Percentiles rank a stretch among this genome's conserved stretches.
These are phyloP conservation scores for Penicillium waksmanii DNA, from an alignment of 495 filamentous ascomycete species.

Conservation along the genomic window DNA sequence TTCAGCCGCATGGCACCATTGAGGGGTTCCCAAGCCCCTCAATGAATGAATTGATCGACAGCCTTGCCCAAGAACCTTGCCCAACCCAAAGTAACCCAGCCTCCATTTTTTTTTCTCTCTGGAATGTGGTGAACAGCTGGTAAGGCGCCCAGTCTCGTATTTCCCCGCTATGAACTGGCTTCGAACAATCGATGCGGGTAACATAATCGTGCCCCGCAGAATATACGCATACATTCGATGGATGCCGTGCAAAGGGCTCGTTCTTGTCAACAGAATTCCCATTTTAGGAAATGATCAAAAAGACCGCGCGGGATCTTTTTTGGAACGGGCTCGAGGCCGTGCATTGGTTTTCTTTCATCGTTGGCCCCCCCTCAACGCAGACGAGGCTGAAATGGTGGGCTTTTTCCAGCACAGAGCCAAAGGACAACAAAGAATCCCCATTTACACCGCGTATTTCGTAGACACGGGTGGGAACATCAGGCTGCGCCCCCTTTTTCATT, in stretches of 20 bases:
- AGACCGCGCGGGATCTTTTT: not conserved
- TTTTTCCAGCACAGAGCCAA: not conserved
- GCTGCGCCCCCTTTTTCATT: not conserved
- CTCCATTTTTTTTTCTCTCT: not conserved
- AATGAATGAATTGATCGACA: conserved; percentile 9
- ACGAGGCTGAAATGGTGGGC: not conserved
- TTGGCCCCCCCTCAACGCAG: not conserved
- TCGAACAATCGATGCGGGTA: not conserved
- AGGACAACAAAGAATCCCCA: not conserved
- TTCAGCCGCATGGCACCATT: conserved; percentile 18
- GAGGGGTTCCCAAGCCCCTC: conserved; percentile 9
- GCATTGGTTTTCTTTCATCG: not conserved
- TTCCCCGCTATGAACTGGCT: not conserved
- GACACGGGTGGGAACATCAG: no score
- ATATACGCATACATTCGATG: no score
- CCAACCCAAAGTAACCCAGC: no score
- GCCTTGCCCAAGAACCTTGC: not conserved
- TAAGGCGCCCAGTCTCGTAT: not conserved
- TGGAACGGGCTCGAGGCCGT: not conserved
- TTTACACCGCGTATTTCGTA: no score
- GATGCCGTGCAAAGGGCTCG: no score
- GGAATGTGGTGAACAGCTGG: not conserved
- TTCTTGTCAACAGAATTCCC: not conserved
- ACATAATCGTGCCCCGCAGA: no score
- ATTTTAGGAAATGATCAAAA: not conserved